Base-by-base conservation (phyloP, 1,139 yeast genomes). In the Protomyces inundatus region DNA sequence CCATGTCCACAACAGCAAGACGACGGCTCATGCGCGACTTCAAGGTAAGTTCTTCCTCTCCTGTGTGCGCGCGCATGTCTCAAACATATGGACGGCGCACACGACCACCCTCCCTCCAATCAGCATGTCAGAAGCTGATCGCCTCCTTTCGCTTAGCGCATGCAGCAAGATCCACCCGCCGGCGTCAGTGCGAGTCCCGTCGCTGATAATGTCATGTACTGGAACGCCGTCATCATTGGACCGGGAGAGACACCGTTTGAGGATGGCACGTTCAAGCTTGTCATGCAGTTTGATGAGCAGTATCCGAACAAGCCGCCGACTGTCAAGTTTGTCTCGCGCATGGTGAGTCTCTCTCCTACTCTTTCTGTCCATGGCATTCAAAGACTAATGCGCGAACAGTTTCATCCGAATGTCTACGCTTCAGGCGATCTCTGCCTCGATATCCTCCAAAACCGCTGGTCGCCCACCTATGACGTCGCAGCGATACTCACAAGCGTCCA, bases 1-100 rank as follows among this genome's bases (percentile, higher is more conserved):
- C 30, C 36, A 93, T 93, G 98, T 91, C 98, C 12, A 93, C 98
- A 3, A 95, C 97, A 36, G 98, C 98, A 9, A 86, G 97, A 76
- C 87, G 97, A 84, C 86, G 98, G 79, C 84, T 93, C 71, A 93
- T 93, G 98, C 89, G 98, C 76, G 98, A 93, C 77, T 90, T 93
- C 78, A 91, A 90, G 77, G 89, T 85, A 78, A 64, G 87, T 77
- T 53, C 32, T 34, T 30, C 2, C 14, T 52, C 16, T 42, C 48
- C 5, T 14, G 10, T 30, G 4, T 23, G 5, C 6, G 23, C 35
- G 12, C 32, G 5, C 9, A n/a, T n/a, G n/a, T n/a, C n/a, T 35
- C 12, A 14, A 9, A 12, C 36, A 9, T 34, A n/a, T 6, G 7
- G 34, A 45, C n/a, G n/a, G n/a, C 35, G 12, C 32, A 9, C 9